A percentile compares a stretch with the other conserved stretches of the same genome.
Conservation (phyloP, 805 yeast genomes). For the Candida michaelii region DNA sequence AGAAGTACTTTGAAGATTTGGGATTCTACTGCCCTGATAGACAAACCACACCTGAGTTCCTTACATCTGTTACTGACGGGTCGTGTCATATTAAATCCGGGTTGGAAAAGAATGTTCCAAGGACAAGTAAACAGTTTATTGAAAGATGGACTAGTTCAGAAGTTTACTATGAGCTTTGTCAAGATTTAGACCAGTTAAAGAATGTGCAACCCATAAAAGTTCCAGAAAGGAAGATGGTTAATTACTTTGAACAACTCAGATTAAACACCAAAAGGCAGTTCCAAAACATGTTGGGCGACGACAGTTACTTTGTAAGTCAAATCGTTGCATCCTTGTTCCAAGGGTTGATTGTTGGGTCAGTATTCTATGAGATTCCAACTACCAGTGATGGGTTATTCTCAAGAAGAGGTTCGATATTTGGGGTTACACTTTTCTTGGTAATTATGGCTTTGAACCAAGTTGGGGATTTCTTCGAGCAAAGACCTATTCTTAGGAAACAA, state of each 20-base stretch:
- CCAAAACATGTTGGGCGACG: slow-evolving; percentile 1
- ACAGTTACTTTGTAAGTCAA: neutral
- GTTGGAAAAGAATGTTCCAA: slow-evolving; percentile 50
- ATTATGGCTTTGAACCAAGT: slow-evolving; percentile 59
- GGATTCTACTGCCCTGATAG: slow-evolving; percentile 60
- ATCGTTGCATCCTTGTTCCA: slow-evolving; percentile 4
- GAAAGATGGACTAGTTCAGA: slow-evolving; percentile 55
- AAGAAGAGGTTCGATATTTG: slow-evolving; percentile 62
- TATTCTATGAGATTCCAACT: slow-evolving; percentile 50
- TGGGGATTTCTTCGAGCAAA: slow-evolving; percentile 53
- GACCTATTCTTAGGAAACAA: slow-evolving; percentile 68
- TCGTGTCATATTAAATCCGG: slow-evolving; percentile 53
- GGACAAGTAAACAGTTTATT: slow-evolving; percentile 56
- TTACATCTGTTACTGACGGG: slow-evolving; percentile 65
- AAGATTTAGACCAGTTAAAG: slow-evolving; percentile 22
- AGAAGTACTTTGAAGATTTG: slow-evolving; percentile 52
- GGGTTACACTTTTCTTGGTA: slow-evolving; percentile 58
- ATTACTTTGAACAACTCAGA: neutral
- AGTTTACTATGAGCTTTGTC: slow-evolving; percentile 31
- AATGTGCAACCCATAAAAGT: neutral
- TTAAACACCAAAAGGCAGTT: slow-evolving; percentile 1
- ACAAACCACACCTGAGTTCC: slow-evolving; percentile 64
- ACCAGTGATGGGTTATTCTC: slow-evolving; percentile 56
- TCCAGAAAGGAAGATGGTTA: neutral
- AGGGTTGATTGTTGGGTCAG: slow-evolving; percentile 59